Conservation (phyloP, 371 early-diverging fungal species). For the Fennellomyces sp. region DNA sequence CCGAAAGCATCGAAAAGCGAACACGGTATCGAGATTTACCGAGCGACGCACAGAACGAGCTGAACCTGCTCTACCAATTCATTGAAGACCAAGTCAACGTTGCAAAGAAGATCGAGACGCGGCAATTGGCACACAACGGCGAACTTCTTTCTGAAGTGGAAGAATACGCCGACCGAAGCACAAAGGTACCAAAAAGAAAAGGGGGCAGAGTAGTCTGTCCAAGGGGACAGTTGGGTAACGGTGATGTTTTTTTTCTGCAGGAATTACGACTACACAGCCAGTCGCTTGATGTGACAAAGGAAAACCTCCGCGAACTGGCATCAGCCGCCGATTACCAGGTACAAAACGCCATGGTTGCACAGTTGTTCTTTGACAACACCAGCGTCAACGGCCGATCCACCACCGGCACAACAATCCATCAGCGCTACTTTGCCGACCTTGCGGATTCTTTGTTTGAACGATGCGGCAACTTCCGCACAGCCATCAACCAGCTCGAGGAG, state of each 20-base stretch:
- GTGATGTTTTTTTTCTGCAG: too few species aligned
- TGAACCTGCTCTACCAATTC: slow-evolving; percentile 6
- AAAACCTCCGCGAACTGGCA: background rate
- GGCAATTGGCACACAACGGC: slow-evolving; percentile 11
- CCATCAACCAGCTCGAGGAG: slow-evolving; percentile 13
- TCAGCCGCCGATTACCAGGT: slow-evolving; percentile 10
- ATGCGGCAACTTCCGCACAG: background rate
- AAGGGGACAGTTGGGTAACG: too few species aligned
- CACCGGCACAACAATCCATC: slow-evolving; percentile 2
- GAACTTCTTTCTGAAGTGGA: slow-evolving; percentile 10
- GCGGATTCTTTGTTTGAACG: background rate
- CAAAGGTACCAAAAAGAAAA: background rate
- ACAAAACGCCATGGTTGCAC: slow-evolving; percentile 8
- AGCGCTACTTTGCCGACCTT: slow-evolving; percentile 2
- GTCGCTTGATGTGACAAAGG: background rate
- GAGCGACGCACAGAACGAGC: slow-evolving; percentile 7
- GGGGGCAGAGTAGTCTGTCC: too few species aligned
- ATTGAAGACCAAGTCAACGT: slow-evolving; percentile 13
- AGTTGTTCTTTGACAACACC: slow-evolving; percentile 3
- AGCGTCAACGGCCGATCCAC: background rate
- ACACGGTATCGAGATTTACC: slow-evolving; percentile 20
- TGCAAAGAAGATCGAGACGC: slow-evolving; percentile 8
- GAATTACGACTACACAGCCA: slow-evolving; percentile 9
- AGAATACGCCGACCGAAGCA: background rate
- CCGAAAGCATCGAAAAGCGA: slow-evolving; percentile 13